Conservation (phyloP, 352 stramenopile species). For the Pythium guiyangense region DNA sequence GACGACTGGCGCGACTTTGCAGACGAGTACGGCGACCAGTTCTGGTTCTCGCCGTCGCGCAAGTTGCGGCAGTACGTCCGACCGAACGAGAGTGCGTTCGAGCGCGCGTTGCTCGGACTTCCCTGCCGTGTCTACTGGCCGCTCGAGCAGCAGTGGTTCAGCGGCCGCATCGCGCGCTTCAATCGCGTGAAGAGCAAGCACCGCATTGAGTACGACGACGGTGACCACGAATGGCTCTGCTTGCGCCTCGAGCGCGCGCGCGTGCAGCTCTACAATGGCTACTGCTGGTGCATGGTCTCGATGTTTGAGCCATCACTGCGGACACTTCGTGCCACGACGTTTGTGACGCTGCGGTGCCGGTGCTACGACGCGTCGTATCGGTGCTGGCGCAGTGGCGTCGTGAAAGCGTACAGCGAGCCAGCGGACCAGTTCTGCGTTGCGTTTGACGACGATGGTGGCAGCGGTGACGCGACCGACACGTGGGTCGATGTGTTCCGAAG, state of each 20-base stretch:
- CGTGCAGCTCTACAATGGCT: constrained; percentile 63
- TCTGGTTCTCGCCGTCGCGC: constrained; percentile 79
- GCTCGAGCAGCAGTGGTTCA: constrained; percentile 75
- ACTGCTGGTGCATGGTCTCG: constrained; percentile 64
- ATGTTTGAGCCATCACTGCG: constrained; percentile 59
- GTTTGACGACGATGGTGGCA: constrained; percentile 30
- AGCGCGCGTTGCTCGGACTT: constrained; percentile 57
- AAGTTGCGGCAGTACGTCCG: constrained; percentile 55
- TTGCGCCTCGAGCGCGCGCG: constrained; percentile 33
- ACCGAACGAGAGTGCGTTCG: constrained; percentile 53
- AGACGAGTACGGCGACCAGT: constrained; percentile 55
- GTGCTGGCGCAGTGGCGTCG: constrained; percentile 40
- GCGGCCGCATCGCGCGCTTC: constrained; percentile 43
- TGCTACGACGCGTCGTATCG: constrained; percentile 44
- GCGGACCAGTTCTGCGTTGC: constrained; percentile 51
- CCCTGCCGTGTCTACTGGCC: constrained; percentile 66
- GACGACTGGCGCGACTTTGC: constrained; percentile 75
- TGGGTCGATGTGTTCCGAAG: constrained; percentile 55
- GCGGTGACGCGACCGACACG: constrained; percentile 17
- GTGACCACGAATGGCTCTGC: constrained; percentile 71
- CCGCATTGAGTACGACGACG: constrained; percentile 68
- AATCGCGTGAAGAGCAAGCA: constrained; percentile 65
- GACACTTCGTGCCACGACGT: constrained; percentile 46
- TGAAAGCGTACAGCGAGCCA: constrained; percentile 49
- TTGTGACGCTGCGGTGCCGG: constrained; percentile 42